phyloP scores from a whole-genome alignment of 805 yeast species.

The Scheffersomyces coipomensis region DNA sequence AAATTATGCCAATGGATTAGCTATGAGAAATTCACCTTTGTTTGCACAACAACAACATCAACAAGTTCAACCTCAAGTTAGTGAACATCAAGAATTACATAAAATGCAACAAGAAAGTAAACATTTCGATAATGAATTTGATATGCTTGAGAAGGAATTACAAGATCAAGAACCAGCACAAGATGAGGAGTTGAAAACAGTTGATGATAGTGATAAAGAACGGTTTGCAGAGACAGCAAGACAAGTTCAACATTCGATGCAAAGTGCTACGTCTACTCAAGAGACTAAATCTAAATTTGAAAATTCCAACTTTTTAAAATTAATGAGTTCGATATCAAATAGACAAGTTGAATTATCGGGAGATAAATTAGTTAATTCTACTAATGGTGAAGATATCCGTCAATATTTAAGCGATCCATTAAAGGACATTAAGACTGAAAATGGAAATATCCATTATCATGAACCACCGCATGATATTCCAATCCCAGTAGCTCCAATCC shows the following conservation, averaged over 20 bases:
- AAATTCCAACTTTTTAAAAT: constrained; percentile 34
- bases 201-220: constrained; percentile 24
- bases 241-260: constrained; percentile 29
- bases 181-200: constrained; percentile 4
- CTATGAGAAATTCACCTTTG: constrained; percentile 13
- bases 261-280: constrained; percentile 12
- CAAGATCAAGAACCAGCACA: constrained; percentile 9
- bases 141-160: constrained; percentile 29
- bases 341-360: constrained; percentile 40
- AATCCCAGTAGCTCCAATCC: background rate
- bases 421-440: background rate
- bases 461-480: constrained; percentile 10
- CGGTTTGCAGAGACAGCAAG: constrained; percentile 40
- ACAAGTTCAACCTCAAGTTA: constrained; percentile 11
- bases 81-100: constrained; percentile 29
- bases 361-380: constrained; percentile 31
- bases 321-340: constrained; percentile 38
- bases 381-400: constrained; percentile 35
- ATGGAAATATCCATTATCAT: constrained; percentile 9
- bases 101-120: constrained; percentile 21
- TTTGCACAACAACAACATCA: constrained; percentile 9
- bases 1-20: constrained; percentile 7
- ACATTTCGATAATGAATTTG: constrained; percentile 30
- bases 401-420: constrained; percentile 1
- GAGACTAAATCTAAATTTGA: constrained; percentile 31